phyloP scores from a whole-genome alignment of 192 early-diverging fungal species.

The Backusella circina region DNA sequence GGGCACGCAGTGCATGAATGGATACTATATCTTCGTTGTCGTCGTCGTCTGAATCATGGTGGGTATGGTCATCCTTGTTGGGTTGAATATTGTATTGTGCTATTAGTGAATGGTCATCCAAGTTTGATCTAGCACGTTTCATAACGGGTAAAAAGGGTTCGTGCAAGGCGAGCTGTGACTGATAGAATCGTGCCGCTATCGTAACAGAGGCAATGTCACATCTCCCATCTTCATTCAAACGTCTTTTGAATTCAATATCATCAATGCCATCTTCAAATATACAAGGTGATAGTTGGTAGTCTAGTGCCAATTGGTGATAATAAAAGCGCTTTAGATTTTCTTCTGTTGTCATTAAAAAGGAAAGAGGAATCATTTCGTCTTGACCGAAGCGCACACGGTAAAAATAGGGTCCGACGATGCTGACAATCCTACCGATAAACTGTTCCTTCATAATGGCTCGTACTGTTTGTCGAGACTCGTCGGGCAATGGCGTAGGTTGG shows the following conservation, averaged over 20 bases:
- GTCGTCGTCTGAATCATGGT: not conserved
- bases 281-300: conserved; percentile 10
- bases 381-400: not conserved
- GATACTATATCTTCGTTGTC: not conserved
- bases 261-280: conserved; percentile 17
- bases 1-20: conserved; percentile 13
- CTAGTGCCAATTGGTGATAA: conserved; percentile 1
- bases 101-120: not conserved
- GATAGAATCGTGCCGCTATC: conserved; percentile 9
- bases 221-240: not conserved
- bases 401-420: not conserved
- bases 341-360: conserved; percentile 3
- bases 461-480: not conserved
- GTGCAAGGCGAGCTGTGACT: not conserved
- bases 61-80: not conserved
- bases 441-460: conserved; percentile 7
- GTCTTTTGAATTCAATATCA: conserved; percentile 2
- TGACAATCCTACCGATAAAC: not conserved
- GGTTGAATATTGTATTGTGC: not conserved
- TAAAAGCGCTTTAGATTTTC: conserved; percentile 13
- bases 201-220: conserved; percentile 10
- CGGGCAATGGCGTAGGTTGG: not conserved
- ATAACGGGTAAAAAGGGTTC: conserved; percentile 15
- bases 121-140: not conserved
- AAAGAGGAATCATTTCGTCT: conserved; percentile 10